Base-by-base conservation (phyloP, 345 rosid genomes). In the Arabidopsis suecica region DNA sequence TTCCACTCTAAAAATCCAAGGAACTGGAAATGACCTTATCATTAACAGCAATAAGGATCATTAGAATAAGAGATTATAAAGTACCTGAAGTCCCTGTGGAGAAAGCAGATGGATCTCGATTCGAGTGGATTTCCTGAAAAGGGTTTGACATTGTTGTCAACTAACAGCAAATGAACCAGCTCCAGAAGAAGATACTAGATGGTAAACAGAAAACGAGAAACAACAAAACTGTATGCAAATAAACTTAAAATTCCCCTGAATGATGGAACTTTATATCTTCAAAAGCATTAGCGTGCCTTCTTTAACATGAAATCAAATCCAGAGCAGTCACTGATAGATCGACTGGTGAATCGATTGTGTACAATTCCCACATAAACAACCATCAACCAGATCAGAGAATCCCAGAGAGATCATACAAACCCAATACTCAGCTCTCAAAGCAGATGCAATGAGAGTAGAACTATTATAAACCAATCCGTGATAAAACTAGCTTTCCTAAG, bases 81-180 rank as follows among this genome's bases (percentile, higher is more conserved):
- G 16, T 80, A 94, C 98, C 97, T 90, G 88, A 53, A 95, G 85
- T 51, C 99, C 97, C 79, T 85, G 90, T 53, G 90, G 85, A 62
- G 89, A 79, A 16, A 90, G 91, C 81, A 90, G 68, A 81, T 90
- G 91, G 65, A 95, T 95, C 79, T 95, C 99, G 3, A 95, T 86
- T 13, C 93, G 96, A 37, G 97, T 92, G 70, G 93, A 90, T 87
- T 92, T 92, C 84, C 98, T 94, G 95, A 59, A 77, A 82, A 25
- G 55, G 5, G 6, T 16, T 18, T 2, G 59, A 28, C 34, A 67
- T 0, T 28, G 20, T 10, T 36, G 22, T 57, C 66, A 73, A 32
- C 56, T 25, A 38, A 41, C 63, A 54, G 37, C 28, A 69, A 32
- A 28, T 34, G 59, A n/a, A 59, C 23, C 23, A 74, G 57, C 20